Evolutionary conservation across 495 filamentous ascomycete genomes (phyloP), one percentile per base, ranked within the genome.

Genomic region (Xeromyces bisporus): DNA sequence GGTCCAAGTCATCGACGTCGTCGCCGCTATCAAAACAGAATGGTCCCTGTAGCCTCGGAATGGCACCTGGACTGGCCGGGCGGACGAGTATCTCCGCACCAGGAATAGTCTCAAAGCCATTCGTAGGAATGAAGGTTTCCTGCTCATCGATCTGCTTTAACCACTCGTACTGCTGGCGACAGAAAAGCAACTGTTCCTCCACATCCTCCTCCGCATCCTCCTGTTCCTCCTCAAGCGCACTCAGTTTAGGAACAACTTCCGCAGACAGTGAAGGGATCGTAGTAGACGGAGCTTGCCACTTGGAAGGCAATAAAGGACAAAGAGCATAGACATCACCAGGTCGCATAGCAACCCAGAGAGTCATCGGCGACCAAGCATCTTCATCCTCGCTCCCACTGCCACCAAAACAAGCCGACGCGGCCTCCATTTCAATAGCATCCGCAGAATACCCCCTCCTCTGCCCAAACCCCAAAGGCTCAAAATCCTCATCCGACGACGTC

Each of bases 281-380:
- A 0, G 74, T 73, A 2, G 76, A 65, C 10, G 78, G 71, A n/a
- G 78, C 75, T 29, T 77, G 64, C 82, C 82, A 93, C 42, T 72
- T 82, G 9, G 66, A 67, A 3, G 85, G 85, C 16, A 93, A 54
- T 3, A 93, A 64, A 7, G 85, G 85, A 48, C 85, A 92, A n/a
- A 93, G 55, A 6, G 82, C 80, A 41, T 93, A 93, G 6, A 93
- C 67, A 42, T 91, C 84, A 3, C 85, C 85, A 15, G 79, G 77
- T 20, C 62, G 65, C 82, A 92, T 93, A 10, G 80, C 83, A 26
- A 92, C 56, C 83, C 83, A 93, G 11, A 93, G 56, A 2, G 85
- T 91, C 82, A 89, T 92, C 9, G 80, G 64, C 5, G 80, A 76
- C 85, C 85, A 93, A 17, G 75, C 76, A 42, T 80, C 71, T 31